These are phyloP conservation scores for Salvia miltiorrhiza DNA, from an alignment of 257 asterid genomes.

Conservation along the genomic window DNA sequence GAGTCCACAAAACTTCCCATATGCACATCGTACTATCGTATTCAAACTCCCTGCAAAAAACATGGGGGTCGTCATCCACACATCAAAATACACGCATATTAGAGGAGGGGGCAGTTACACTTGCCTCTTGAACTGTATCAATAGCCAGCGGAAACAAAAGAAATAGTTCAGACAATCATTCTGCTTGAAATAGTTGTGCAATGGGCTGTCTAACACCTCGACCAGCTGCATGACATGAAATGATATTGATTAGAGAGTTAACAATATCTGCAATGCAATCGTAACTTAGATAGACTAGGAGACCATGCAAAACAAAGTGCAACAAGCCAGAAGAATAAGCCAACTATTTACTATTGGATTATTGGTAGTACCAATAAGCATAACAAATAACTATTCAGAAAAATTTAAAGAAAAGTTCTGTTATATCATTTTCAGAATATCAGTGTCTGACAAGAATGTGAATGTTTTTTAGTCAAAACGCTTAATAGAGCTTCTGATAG, in stretches of 20 bases:
- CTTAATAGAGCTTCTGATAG: neutral
- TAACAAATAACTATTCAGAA: neutral
- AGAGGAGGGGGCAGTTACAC: constrained; percentile 12
- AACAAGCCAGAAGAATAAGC: neutral
- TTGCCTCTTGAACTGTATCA: constrained; percentile 97
- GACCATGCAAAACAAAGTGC: neutral
- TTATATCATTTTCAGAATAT: neutral
- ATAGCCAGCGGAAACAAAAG: constrained; percentile 98
- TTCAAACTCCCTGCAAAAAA: constrained; percentile 77
- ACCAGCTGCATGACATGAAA: constrained; percentile 67
- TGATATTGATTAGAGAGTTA: constrained; percentile 9
- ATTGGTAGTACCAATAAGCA: neutral
- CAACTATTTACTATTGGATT: neutral
- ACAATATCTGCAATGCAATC: constrained; percentile 7
- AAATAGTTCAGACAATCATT: constrained; percentile 90
- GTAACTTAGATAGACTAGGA: neutral
- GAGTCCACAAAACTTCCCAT: constrained; percentile 99
- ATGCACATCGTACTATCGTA: constrained; percentile 71
- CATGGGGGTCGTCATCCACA: neutral
- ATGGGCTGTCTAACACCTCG: constrained; percentile 77
- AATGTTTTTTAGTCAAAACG: neutral
- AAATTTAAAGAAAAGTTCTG: neutral
- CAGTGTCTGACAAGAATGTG: neutral
- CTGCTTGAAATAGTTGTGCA: constrained; percentile 84
- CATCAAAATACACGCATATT: neutral